These are phyloP conservation scores for Apiospora rasikravindrae DNA, from an alignment of 2,329 filamentous ascomycete species.

Conservation along the genomic window DNA sequence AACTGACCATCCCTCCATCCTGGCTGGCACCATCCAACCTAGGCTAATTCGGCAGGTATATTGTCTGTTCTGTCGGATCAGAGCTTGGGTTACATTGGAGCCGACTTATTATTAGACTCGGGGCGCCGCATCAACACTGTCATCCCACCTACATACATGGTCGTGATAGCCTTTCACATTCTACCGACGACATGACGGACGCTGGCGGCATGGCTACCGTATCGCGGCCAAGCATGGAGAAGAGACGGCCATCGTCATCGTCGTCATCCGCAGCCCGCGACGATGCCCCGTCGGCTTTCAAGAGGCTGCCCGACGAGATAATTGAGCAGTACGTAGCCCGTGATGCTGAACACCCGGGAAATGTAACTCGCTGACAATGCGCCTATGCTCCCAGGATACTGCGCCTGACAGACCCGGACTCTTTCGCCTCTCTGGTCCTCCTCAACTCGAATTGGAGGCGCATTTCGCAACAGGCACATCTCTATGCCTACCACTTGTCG, in stretches of 20 bases:
- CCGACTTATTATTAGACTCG: constrained; percentile 7
- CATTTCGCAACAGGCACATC: constrained; percentile 65
- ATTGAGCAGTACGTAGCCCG: constrained; percentile 63
- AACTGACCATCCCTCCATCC: constrained; percentile 12
- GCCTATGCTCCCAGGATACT: constrained; percentile 57
- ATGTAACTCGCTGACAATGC: not conserved
- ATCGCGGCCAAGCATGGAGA: constrained; percentile 20
- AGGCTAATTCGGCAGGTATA: not conserved
- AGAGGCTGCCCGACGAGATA: constrained; percentile 69
- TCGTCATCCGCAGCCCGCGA: constrained; percentile 17
- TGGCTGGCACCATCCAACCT: not conserved
- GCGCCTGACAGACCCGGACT: constrained; percentile 62
- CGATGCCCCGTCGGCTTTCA: constrained; percentile 49
- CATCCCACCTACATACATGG: constrained; percentile 2
- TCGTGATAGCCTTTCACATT: not conserved
- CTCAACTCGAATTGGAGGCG: constrained; percentile 70
- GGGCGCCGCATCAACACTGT: not conserved
- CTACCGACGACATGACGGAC: not conserved
- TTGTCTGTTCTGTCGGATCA: not conserved
- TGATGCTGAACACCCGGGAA: not conserved
- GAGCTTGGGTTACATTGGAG: not conserved
- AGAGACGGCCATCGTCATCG: constrained; percentile 17
- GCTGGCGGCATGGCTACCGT: not conserved
- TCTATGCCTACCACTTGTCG: constrained; percentile 68
- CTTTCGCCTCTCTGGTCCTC: constrained; percentile 69